These are phyloP conservation scores for Backusella sp. DNA, from an alignment of 192 early-diverging fungal species.

Conservation along the genomic window DNA sequence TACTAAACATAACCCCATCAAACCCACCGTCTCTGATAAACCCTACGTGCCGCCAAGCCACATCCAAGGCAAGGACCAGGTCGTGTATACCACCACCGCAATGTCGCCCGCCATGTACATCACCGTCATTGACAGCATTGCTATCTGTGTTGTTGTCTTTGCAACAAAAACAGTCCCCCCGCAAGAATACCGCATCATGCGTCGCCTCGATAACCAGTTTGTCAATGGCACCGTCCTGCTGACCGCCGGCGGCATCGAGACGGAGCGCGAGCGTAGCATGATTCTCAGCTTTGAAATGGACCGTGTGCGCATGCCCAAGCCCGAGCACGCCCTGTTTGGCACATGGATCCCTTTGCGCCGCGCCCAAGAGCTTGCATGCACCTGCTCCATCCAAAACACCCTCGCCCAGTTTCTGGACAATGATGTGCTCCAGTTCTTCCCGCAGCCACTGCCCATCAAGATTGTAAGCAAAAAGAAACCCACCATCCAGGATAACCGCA, in stretches of 20 bases:
- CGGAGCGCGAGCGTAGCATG: conserved; percentile 82
- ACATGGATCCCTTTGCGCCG: conserved; percentile 92
- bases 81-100: conserved; percentile 2
- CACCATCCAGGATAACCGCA: not conserved
- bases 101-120: conserved; percentile 42
- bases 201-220: conserved; percentile 79
- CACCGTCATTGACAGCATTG: conserved; percentile 49
- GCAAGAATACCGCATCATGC: conserved; percentile 64
- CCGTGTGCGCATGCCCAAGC: conserved; percentile 72
- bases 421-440: conserved; percentile 63
- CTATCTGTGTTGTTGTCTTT: conserved; percentile 44
- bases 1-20: not conserved
- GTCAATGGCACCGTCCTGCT: conserved; percentile 86
- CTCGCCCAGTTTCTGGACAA: conserved; percentile 78
- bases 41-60: not conserved
- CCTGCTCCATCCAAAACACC: conserved; percentile 75
- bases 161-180: conserved; percentile 12
- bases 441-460: conserved; percentile 56
- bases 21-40: not conserved
- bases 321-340: conserved; percentile 72
- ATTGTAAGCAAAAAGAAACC: not conserved
- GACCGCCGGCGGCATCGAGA: conserved; percentile 84
- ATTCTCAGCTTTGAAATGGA: conserved; percentile 85
- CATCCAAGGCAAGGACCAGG: not conserved
- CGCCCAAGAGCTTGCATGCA: conserved; percentile 80